These are phyloP conservation scores for Talaromyces marneffei DNA, from an alignment of 2,329 filamentous ascomycete species.

Conservation along the genomic window DNA sequence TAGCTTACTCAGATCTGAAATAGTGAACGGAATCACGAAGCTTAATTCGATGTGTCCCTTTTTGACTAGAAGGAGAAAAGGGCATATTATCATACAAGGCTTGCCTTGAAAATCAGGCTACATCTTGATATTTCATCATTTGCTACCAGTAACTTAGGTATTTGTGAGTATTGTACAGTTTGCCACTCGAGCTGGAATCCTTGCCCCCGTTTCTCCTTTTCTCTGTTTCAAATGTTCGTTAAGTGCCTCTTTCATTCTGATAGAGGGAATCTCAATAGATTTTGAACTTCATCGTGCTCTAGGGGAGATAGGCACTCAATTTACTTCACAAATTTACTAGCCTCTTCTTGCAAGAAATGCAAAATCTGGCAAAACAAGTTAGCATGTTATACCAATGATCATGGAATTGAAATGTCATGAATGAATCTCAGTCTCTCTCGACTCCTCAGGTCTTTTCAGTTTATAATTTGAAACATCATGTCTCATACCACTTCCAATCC, in stretches of 20 bases:
- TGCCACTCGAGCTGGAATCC: not conserved
- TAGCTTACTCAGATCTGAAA: too few relatives aligned
- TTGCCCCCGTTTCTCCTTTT: not conserved
- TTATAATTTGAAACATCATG: conserved; percentile 4
- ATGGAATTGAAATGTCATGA: not conserved
- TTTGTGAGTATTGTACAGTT: not conserved
- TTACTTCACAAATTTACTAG: not conserved
- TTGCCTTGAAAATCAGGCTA: too few relatives aligned
- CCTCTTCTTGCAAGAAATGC: not conserved
- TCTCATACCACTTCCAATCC: not conserved
- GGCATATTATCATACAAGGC: too few relatives aligned
- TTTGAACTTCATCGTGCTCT: not conserved
- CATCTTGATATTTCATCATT: not conserved
- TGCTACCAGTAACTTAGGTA: too few relatives aligned
- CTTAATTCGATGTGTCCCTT: too few relatives aligned
- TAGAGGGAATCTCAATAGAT: not conserved
- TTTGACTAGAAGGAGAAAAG: too few relatives aligned
- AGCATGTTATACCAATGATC: not conserved
- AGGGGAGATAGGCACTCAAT: not conserved
- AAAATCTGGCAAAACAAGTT: not conserved
- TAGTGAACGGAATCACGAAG: too few relatives aligned
- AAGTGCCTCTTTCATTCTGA: not conserved
- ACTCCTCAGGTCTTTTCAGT: conserved; percentile 46
- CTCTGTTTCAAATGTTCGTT: not conserved
- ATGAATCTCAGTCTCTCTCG: not conserved